Base-by-base conservation (phyloP, 768 basidiomycete genomes). In the Gyrodon lividus region DNA sequence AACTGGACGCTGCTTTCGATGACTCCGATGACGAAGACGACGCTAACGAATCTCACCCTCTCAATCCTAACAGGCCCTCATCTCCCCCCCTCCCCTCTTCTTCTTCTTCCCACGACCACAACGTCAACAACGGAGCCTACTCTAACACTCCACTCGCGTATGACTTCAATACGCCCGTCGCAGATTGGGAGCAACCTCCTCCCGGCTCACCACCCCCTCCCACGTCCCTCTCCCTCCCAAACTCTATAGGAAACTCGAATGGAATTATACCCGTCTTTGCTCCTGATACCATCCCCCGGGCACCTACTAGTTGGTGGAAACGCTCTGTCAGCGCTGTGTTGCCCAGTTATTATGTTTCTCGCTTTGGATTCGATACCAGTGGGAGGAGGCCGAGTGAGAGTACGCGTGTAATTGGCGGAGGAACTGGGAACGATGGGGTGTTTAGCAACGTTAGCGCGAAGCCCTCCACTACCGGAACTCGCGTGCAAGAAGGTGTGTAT, bases 381-480 rank as follows among this genome's bases (percentile, higher is more conserved):
- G 56, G 67, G 57, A 62, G 65, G 34, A 71, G 74, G 31, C 64
- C 70, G 20, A 77, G 78, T 14, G 70, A 69, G 19, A 50, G 57
- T 43, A 23, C 51, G 5, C 55, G 26, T n/a, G 17, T 48, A 16
- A 66, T 88, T 5, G 89, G 89, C 24, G 81, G 83, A 31, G 89
- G 88, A 7, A 75, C 75, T 10, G 71, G 77, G 43, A 93, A 94
- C 59, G 93, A 95, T 53, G 96, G 95, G 16, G 95, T 98, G 19
- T 98, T 98, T 69, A 88, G 85, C 28, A 98, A 98, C 67, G 83
- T 98, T n/a, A 85, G 84, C 35, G 96, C 96, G 14, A 96, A 97
- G 62, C 87, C 87, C 1, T 51, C 61, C 6, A 74, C 82, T 38
- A 64, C 72, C 16, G 87, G 87, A 19, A 62, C 77, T 23, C 74